Conservation (phyloP, 2,329 filamentous ascomycete genomes). For the Cladosporium sphaerospermum region DNA sequence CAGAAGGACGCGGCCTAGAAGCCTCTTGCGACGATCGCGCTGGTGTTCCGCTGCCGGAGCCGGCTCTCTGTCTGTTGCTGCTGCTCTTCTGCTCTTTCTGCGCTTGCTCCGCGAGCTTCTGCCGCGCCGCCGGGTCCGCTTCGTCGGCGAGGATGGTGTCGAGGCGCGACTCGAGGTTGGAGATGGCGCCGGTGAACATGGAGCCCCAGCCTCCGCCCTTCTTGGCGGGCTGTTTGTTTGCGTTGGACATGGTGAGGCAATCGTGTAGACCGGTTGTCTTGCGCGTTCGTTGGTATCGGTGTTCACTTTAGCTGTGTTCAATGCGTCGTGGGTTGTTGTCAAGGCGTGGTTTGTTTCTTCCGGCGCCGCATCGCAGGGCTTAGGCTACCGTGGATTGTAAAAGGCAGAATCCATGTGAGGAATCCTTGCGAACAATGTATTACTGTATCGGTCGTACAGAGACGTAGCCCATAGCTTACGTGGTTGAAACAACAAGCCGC, state of each 20-base stretch:
- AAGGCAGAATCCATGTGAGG: no score
- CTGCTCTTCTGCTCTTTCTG: conserved; percentile 16
- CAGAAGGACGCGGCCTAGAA: conserved; percentile 47
- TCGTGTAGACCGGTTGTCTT: not conserved
- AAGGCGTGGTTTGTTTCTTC: conserved; percentile 12
- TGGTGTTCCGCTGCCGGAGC: conserved; percentile 18
- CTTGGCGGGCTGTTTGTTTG: not conserved
- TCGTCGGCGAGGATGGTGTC: conserved; percentile 87
- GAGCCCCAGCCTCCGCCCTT: conserved; percentile 35
- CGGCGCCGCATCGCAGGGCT: conserved; percentile 21
- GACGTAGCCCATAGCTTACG: not conserved
- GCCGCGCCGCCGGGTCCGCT: conserved; percentile 47
- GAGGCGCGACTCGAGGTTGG: conserved; percentile 85
- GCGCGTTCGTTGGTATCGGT: no score
- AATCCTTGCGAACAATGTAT: no score
- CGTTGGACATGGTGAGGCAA: conserved; percentile 4
- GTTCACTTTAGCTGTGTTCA: no score
- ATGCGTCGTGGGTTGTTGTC: not conserved
- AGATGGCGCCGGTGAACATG: conserved; percentile 83
- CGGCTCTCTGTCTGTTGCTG: conserved; percentile 13
- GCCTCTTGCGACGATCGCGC: conserved; percentile 1
- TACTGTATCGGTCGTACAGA: not conserved
- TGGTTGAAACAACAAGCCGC: conserved; percentile 10
- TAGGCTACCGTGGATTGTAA: conserved; percentile 8
- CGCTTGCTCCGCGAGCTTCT: conserved; percentile 34